Base-by-base conservation (phyloP, 2,329 filamentous ascomycete genomes). In the Fusarium chuoi region DNA sequence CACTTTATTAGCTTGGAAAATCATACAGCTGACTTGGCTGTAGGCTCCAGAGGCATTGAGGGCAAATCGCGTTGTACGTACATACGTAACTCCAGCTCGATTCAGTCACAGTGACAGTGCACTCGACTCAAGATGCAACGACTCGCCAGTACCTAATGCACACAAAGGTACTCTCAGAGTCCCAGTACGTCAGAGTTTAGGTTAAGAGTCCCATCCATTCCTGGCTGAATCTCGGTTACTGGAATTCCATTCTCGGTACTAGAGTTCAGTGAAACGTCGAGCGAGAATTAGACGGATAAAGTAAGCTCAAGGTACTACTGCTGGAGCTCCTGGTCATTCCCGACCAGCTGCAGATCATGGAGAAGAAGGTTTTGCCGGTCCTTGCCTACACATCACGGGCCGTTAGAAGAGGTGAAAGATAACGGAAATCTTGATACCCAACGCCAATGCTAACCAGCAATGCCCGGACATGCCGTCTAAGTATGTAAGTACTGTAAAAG, bases 371-470 rank as follows among this genome's bases (percentile, higher is more conserved):
- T 69, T 73, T 52, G 55, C 57, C 49, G 62, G 71, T 48, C 57
- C 51, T 55, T 66, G 62, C 62, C 48, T 44, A 45, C 52, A 55
- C 52, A 67, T 44, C 54, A 73, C 70, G 71, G 70, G 66, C 71
- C 71, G 71, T 73, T 74, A 57, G 63, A 73, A 74, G 66, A 73
- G 62, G 70, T 73, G 70, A 74, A 73, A 54, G 70, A 71, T 74
- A 74, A 73, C 71, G 71, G 70, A 46, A 67, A 73, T 73, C 49
- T 73, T 68, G 71, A 70, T 73, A 71, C 71, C 70, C 65, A 74
- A 74, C 66, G 35, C 41, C 45, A 33, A 58, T 58, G 41, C 42
- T 38, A 58, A 39, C 42, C 36, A 35, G 30, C 44, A 33, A 42
- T 69, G 66, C 58, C n/a, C 28, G 22, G 30, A 17, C 39, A 51